Evolutionary conservation across 768 basidiomycete species (phyloP).

Genomic region (Dioszegia aurantiaca): DNA sequence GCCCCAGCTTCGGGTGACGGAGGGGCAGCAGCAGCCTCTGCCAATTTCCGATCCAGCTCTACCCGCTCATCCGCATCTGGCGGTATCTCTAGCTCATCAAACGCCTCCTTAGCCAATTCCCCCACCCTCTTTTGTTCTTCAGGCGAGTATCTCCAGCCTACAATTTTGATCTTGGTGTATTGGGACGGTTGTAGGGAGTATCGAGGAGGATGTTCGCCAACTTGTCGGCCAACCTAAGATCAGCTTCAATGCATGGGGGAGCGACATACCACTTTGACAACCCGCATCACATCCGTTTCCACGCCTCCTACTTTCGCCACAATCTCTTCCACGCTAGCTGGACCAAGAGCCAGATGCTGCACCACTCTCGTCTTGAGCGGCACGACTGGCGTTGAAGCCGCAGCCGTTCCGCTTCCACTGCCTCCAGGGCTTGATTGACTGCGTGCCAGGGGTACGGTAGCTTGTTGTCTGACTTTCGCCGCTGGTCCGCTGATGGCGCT

Average conservation of each 20-base stretch:
- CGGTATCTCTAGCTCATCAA: constrained; percentile 37
- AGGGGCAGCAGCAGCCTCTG: constrained; percentile 10
- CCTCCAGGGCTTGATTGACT: constrained; percentile 1
- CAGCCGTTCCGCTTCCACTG: not conserved
- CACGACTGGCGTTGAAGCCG: constrained; percentile 11
- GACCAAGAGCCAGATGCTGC: constrained; percentile 41
- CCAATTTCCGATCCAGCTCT: constrained; percentile 31
- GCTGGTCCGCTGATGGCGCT: not conserved
- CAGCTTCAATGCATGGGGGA: not conserved
- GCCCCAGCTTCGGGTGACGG: too few relatives aligned
- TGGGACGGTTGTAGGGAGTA: constrained; percentile 37
- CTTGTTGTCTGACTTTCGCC: not conserved
- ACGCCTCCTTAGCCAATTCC: constrained; percentile 30
- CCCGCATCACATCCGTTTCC: constrained; percentile 40
- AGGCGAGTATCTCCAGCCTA: constrained; percentile 35
- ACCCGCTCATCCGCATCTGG: constrained; percentile 35
- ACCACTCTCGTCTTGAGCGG: constrained; percentile 47
- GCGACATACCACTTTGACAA: constrained; percentile 40
- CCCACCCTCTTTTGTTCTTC: constrained; percentile 30
- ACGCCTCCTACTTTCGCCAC: constrained; percentile 33
- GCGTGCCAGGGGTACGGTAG: constrained; percentile 1
- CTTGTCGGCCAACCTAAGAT: constrained; percentile 29
- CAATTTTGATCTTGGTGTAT: constrained; percentile 45
- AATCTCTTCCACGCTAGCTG: constrained; percentile 28
- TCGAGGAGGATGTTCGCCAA: constrained; percentile 16